Evolutionary conservation across 2,329 filamentous ascomycete genomes (phyloP), one percentile per base, ranked within the genome.

Genomic region (Neofusicoccum sp.): DNA sequence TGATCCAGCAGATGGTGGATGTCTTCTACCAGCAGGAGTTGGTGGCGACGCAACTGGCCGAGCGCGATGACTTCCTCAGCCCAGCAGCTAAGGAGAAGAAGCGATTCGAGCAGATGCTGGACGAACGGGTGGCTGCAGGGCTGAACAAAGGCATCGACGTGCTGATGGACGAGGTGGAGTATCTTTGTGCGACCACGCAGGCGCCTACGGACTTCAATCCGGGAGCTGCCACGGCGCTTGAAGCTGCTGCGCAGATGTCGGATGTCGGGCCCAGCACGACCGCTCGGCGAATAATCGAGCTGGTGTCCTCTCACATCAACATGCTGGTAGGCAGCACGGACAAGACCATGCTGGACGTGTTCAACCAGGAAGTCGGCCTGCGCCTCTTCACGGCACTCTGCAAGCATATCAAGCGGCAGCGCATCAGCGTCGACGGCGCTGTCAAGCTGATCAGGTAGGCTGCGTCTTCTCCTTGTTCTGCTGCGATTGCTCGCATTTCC

Each of bases 1-100:
- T 99, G 64, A 99, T 99, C 70, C 92, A 96, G 64, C 95, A 99
- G 76, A 99, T 99, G 95, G 87, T 99, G 64, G 95, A 99, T 74
- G 93, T 99, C 37, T 99, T 99, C 74, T 99, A 96, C 78, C 91
- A 96, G 74, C 95, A 98, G 78, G 95, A 99, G 78, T 85, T 99
- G 33, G 87, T 93, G 5, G 85, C 87, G 0, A 86, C 90, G 12
- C 91, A 91, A 70, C 88, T 99, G 60, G 90, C 90, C 1, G 94
- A 98, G 73, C 88, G 91, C 47, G 96, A 96, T 73, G 95, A 99
- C 78, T 99, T 99, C 71, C 83, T 99, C 52, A 92, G 96, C 72
- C 90, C 93, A 22, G 92, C 93, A 0, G 90, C 91, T 36, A 89
- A 97, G 70, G 93, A 95, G 67, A 99, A 99, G 85, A 98, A 97